Percentiles rank a stretch among this genome's conserved stretches.
These are phyloP conservation scores for Myxozyma udenii DNA, from an alignment of 805 yeast genomes.

Conservation along the genomic window DNA sequence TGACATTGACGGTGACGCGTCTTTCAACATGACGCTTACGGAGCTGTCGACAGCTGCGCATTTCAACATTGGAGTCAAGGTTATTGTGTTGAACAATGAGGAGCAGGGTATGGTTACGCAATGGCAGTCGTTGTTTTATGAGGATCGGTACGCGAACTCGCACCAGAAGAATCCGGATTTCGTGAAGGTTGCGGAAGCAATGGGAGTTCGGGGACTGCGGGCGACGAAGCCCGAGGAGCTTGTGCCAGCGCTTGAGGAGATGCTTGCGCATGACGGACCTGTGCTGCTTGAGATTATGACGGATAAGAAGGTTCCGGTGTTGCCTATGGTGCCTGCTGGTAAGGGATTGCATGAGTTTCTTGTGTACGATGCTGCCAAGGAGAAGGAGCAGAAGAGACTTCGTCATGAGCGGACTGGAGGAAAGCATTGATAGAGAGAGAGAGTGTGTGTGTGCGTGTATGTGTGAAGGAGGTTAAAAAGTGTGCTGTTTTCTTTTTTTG, in stretches of 20 bases:
- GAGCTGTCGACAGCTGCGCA: slow-evolving; percentile 94
- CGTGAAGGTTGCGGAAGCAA: slow-evolving; percentile 86
- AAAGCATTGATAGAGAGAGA: slow-evolving; percentile 8
- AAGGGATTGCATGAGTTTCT: slow-evolving; percentile 92
- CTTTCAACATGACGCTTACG: slow-evolving; percentile 95
- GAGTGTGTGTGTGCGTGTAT: neutral
- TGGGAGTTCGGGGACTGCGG: slow-evolving; percentile 85
- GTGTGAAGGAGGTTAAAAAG: neutral
- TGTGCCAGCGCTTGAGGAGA: slow-evolving; percentile 56
- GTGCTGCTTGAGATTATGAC: slow-evolving; percentile 85
- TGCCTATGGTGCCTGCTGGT: slow-evolving; percentile 98
- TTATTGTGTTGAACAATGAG: slow-evolving; percentile 87
- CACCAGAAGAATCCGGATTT: slow-evolving; percentile 95
- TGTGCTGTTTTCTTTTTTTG: neutral
- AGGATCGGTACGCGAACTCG: slow-evolving; percentile 96
- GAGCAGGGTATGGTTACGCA: slow-evolving; percentile 99
- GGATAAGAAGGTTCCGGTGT: slow-evolving; percentile 88
- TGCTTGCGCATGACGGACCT: slow-evolving; percentile 77
- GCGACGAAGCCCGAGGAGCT: slow-evolving; percentile 67
- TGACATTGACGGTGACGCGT: slow-evolving; percentile 98
- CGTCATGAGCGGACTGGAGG: slow-evolving; percentile 24
- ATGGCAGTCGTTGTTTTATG: slow-evolving; percentile 97
- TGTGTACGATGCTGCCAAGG: slow-evolving; percentile 77
- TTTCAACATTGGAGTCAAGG: slow-evolving; percentile 85
- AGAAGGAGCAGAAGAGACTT: slow-evolving; percentile 46